Base-by-base conservation (phyloP, 1,139 yeast genomes). In the Candida frijolesensis region DNA sequence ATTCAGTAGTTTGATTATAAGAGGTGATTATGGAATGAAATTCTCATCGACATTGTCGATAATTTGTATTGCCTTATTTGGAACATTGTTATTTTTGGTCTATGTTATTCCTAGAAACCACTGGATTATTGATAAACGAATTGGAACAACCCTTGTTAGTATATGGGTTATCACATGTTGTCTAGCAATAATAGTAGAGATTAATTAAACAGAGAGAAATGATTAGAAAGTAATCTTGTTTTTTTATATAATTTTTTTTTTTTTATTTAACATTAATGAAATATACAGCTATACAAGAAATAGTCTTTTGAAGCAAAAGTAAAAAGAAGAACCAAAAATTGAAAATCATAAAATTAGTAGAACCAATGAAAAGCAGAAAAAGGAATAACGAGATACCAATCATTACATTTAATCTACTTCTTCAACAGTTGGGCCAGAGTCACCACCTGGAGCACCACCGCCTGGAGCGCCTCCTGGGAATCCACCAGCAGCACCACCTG, bases 351-450 rank as follows among this genome's bases (percentile, higher is more conserved):
- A 32, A 32, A 32, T 7, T 19, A 15, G 4, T 8, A 12, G 19
- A 15, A 34, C 8, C 12, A 43, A 18, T 11, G 10, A 33, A 33
- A 34, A 32, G 16, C 8, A 30, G 10, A 16, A 32, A 32, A n/a
- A 39, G n/a, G 11, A 11, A 22, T 18, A 29, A 40, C 25, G 35
- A 6, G 29, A 11, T 8, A 8, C 10, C 16, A 18, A 38, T 19
- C 18, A 25, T 37, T 35, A 30, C 34, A 42, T 42, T 67, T 73
- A 84, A 66, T 84, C 89, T 61, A 84, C 89, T 71, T 84, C 89
- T 70, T 84, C 89, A 50, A 84, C 89, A 50, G 89, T 83, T 66
- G 89, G 89, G 48, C 88, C 89, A 53, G 69, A 60, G 44, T 69
- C 74, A 49, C 71, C 76, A 50, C 67, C 70, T 55, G 72, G 74